Evolutionary conservation across 331 rosid genomes (phyloP).

Genomic region (Erythrophleum ivorense): DNA sequence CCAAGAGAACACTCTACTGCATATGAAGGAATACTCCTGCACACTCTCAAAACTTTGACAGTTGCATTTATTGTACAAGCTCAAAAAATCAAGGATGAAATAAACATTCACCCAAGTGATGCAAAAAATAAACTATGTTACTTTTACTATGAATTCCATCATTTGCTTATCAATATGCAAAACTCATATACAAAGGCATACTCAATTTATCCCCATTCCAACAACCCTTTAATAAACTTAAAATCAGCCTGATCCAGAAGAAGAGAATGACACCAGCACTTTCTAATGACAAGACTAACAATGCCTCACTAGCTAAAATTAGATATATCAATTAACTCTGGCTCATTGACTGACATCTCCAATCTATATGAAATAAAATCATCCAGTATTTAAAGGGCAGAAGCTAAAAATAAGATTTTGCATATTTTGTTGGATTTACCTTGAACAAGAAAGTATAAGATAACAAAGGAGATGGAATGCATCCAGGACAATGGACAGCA

Average conservation of each 20-base stretch:
- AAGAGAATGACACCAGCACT: neutral
- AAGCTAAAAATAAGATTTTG: neutral
- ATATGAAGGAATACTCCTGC: neutral
- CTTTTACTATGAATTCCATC: conserved; percentile 6
- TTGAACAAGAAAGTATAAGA: conserved; percentile 58
- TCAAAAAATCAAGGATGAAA: neutral
- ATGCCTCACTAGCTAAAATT: neutral
- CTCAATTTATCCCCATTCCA: neutral
- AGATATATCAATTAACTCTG: neutral
- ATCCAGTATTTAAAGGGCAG: neutral
- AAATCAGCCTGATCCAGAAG: neutral
- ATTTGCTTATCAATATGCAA: neutral
- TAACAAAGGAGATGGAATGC: conserved; percentile 66
- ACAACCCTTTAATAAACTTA: neutral
- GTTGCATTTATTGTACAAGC: neutral
- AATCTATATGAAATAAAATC: neutral
- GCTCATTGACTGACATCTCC: neutral
- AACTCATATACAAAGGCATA: neutral
- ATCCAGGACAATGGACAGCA: conserved; percentile 57
- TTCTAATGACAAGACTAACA: neutral
- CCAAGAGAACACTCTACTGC: conserved; percentile 3
- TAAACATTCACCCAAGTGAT: neutral
- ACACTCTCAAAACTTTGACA: conserved; percentile 5
- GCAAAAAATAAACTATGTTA: neutral
- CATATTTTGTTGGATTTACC: conserved; percentile 48